These are phyloP conservation scores for Coelastrella sp. DNA, from an alignment of 139 green algal species.

Conservation along the genomic window DNA sequence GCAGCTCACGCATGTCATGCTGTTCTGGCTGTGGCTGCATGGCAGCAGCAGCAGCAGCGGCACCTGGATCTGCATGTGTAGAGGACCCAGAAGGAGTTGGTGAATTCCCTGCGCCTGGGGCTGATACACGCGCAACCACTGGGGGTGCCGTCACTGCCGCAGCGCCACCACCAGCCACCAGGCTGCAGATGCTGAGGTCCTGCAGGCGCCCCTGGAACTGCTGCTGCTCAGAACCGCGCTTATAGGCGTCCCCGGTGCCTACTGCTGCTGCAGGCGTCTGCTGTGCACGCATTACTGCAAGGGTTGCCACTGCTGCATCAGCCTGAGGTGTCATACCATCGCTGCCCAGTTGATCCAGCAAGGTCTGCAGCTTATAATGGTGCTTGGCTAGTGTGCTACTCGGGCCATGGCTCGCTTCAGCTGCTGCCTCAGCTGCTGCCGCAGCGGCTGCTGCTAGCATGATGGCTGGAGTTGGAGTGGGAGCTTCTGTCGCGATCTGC, in stretches of 20 bases:
- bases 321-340: neutral
- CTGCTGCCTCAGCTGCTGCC: neutral
- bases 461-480: too few species aligned
- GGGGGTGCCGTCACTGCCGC: too few species aligned
- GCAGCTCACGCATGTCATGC: too few species aligned
- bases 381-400: neutral
- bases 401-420: neutral
- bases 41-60: neutral
- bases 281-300: neutral
- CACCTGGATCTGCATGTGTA: neutral
- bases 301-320: neutral
- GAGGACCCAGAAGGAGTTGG: neutral
- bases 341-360: neutral
- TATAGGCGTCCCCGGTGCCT: too few species aligned
- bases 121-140: neutral
- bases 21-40: neutral
- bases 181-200: neutral
- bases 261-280: neutral
- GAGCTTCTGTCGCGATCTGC: too few species aligned
- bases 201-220: neutral
- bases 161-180: too few species aligned
- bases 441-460: neutral
- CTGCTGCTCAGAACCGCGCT: neutral
- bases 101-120: neutral
- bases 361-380: neutral